phyloP scores from a whole-genome alignment of 2,329 filamentous ascomycete species.

The Microascus cirrosus region DNA sequence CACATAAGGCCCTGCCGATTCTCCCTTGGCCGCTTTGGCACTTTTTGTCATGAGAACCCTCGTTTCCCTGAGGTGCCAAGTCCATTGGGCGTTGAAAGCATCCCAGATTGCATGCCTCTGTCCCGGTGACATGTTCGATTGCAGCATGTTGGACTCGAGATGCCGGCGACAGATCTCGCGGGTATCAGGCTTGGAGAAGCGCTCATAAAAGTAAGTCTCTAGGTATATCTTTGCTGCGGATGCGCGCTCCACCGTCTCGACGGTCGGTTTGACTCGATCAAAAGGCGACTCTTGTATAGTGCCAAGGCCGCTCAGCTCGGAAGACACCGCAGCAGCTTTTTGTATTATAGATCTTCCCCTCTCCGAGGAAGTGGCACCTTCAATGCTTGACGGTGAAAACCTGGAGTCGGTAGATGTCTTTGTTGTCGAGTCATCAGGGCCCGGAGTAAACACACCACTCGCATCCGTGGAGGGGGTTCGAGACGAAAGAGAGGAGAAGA shows the following conservation, averaged over 20 bases:
- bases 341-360: background rate
- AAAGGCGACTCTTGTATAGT: conserved; percentile 22
- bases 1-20: conserved; percentile 7
- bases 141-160: conserved; percentile 41
- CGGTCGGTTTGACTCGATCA: conserved; percentile 18
- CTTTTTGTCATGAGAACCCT: conserved; percentile 58
- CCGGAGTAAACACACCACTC: conserved; percentile 1
- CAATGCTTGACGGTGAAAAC: conserved; percentile 9
- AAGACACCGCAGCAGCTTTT: background rate
- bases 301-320: conserved; percentile 10
- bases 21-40: conserved; percentile 10
- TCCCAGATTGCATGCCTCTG: conserved; percentile 43
- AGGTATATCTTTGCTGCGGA: conserved; percentile 77
- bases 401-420: conserved; percentile 23
- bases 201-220: conserved; percentile 71
- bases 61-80: conserved; percentile 60
- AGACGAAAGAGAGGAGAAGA: background rate
- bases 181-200: conserved; percentile 36
- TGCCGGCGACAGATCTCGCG: conserved; percentile 19
- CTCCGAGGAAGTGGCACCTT: background rate
- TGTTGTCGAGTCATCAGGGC: conserved; percentile 12
- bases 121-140: conserved; percentile 35
- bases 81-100: conserved; percentile 57
- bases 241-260: conserved; percentile 61
- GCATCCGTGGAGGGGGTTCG: conserved; percentile 1